Percentiles rank a stretch among this genome's conserved stretches.
These are phyloP conservation scores for Paraphaeosphaeria minitans DNA, from an alignment of 2,329 filamentous ascomycete genomes.

Conservation along the genomic window DNA sequence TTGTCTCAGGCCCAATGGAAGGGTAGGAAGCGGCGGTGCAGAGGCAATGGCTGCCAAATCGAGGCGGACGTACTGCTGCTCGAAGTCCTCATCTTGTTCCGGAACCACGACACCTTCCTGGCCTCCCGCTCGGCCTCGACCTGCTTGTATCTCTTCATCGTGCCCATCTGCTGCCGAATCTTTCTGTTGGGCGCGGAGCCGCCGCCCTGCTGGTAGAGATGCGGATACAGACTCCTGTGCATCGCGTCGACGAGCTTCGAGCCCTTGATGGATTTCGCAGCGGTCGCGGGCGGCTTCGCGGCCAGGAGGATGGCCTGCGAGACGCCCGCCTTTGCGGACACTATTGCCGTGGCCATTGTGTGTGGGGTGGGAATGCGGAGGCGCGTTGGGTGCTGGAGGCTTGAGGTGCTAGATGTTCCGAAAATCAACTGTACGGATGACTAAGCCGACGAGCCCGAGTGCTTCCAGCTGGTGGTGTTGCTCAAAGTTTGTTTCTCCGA, in stretches of 20 bases:
- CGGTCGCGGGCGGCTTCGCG: background rate
- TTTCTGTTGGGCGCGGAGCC: background rate
- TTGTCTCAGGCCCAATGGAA: background rate
- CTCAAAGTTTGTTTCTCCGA: background rate
- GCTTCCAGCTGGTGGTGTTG: background rate
- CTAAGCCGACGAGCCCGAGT: slow-evolving; percentile 22
- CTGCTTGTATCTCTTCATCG: slow-evolving; percentile 4
- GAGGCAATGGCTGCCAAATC: background rate
- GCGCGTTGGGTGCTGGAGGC: slow-evolving; percentile 7
- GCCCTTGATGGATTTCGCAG: slow-evolving; percentile 1
- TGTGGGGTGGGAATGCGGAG: slow-evolving; percentile 1
- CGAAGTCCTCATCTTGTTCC: slow-evolving; percentile 1
- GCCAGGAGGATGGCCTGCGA: slow-evolving; percentile 12
- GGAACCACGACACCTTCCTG: slow-evolving; percentile 3
- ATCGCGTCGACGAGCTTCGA: slow-evolving; percentile 20
- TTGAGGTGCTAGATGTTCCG: slow-evolving; percentile 17
- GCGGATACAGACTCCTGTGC: slow-evolving; percentile 19
- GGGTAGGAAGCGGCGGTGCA: no score
- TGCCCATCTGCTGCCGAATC: background rate
- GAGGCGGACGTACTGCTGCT: slow-evolving; percentile 8
- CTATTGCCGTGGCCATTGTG: slow-evolving; percentile 63
- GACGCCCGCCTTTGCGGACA: slow-evolving; percentile 62
- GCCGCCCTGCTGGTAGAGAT: slow-evolving; percentile 13
- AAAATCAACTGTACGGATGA: slow-evolving; percentile 33
- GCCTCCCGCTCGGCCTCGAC: slow-evolving; percentile 3